These are phyloP conservation scores for Chenopodium album DNA, from an alignment of 148 eudicot species.

Conservation along the genomic window DNA sequence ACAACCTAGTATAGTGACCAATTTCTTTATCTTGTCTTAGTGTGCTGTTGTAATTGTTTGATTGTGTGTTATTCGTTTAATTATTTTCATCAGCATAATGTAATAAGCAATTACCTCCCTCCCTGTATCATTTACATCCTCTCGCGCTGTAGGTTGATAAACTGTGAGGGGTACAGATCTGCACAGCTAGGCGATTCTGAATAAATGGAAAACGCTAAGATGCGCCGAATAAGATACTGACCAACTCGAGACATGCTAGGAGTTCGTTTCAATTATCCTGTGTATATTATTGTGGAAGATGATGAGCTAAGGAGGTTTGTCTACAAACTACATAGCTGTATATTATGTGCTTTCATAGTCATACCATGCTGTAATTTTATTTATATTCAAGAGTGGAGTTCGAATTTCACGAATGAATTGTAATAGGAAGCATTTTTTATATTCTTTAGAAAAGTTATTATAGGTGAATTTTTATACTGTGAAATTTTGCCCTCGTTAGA, in stretches of 20 bases:
- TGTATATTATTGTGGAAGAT: conserved; percentile 27
- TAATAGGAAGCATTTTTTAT: background rate
- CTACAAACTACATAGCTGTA: conserved; percentile 10
- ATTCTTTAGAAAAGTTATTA: background rate
- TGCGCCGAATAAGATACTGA: background rate
- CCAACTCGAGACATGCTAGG: conserved; percentile 11
- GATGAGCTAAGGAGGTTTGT: background rate
- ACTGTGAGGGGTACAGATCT: conserved; percentile 16
- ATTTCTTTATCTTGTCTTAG: background rate
- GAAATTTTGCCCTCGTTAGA: background rate
- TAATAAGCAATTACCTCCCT: background rate
- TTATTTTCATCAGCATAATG: background rate
- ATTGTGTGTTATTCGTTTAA: background rate
- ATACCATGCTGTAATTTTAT: background rate
- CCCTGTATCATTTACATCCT: background rate
- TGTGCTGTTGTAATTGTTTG: background rate
- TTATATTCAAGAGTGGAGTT: background rate
- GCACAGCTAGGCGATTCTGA: conserved; percentile 26
- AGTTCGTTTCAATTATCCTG: background rate
- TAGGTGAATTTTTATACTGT: background rate
- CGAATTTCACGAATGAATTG: conserved; percentile 2
- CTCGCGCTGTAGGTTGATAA: conserved; percentile 15
- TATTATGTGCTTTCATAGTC: background rate
- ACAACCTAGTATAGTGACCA: background rate
- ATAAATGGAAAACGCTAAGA: conserved; percentile 16